These are phyloP conservation scores for Teratosphaeria zuluensis DNA, from an alignment of 2,329 filamentous ascomycete species.

Conservation along the genomic window DNA sequence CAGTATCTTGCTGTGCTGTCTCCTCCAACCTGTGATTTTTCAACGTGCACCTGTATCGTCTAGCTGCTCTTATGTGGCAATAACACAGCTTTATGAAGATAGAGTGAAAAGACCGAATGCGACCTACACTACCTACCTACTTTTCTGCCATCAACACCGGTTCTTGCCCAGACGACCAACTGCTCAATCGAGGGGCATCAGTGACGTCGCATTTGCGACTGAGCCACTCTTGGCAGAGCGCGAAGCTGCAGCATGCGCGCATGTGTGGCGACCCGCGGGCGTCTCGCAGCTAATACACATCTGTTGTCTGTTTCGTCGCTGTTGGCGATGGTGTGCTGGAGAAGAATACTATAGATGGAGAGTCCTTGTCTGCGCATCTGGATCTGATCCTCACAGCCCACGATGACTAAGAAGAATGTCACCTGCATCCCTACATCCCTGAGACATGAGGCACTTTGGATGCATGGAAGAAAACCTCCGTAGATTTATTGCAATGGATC, in stretches of 20 bases:
- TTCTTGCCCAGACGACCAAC: not conserved
- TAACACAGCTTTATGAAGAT: not conserved
- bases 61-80: not conserved
- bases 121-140: not conserved
- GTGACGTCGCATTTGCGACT: not conserved
- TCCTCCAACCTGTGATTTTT: not conserved
- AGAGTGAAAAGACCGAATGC: not conserved
- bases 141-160: too few relatives aligned
- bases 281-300: not conserved
- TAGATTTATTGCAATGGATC: too few relatives aligned
- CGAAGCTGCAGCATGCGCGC: not conserved
- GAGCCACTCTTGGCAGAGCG: not conserved
- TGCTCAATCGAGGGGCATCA: not conserved
- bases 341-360: too few relatives aligned
- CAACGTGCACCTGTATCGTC: not conserved
- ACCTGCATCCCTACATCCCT: too few relatives aligned
- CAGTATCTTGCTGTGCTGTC: not conserved
- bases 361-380: not conserved
- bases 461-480: too few relatives aligned
- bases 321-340: not conserved
- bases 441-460: too few relatives aligned
- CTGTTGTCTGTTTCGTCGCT: not conserved
- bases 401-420: too few relatives aligned
- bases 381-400: not conserved
- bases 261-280: not conserved